Evolutionary conservation across 345 rosid species (phyloP), one percentile per base, ranked within the genome.

Genomic region (Cardiospermum halicacabum): DNA sequence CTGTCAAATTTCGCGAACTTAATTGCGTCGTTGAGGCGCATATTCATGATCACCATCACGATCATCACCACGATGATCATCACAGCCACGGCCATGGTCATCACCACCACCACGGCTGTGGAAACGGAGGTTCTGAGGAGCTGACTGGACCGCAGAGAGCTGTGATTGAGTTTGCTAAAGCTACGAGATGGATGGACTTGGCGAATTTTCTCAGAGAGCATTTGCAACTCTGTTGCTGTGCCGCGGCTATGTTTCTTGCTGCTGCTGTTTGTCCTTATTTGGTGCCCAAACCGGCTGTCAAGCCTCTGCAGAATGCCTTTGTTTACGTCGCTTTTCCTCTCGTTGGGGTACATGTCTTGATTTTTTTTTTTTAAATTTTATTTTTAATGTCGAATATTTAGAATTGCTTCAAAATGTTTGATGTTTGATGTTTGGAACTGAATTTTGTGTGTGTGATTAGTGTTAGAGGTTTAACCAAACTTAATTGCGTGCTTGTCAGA

Each of bases 151-250:
- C 78, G 11, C 97, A 84, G 83, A 74, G 64, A 53, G 74, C 74
- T 0, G 39, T 94, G 18, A 71, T 82, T 30, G 73, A 73, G 27
- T 87, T 94, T 69, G 95, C 99, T 45, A 83, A 73, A 64, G 78
- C 90, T 0, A 67, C 78, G 0, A 77, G 92, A 75, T 94, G 99
- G 99, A 62, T 71, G 53, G 85, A 83, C 67, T 70, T 87, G 51
- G 97, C 99, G 21, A 80, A 85, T 79, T 75, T 79, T 71, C 75
- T 89, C 69, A 81, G 99, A 51, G 99, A 94, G 84, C 75, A 94
- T 67, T 80, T 94, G 66, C 92, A 81, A 51, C 84, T 80, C 47
- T 91, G 97, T 65, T 87, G 96, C 74, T 85, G 86, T 69, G 79
- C 99, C 51, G 72, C 91, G 16, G 89, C 68, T 15, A 25, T 94